These are phyloP conservation scores for Exophiala aquamarina DNA, from an alignment of 2,329 filamentous ascomycete species.

Conservation along the genomic window DNA sequence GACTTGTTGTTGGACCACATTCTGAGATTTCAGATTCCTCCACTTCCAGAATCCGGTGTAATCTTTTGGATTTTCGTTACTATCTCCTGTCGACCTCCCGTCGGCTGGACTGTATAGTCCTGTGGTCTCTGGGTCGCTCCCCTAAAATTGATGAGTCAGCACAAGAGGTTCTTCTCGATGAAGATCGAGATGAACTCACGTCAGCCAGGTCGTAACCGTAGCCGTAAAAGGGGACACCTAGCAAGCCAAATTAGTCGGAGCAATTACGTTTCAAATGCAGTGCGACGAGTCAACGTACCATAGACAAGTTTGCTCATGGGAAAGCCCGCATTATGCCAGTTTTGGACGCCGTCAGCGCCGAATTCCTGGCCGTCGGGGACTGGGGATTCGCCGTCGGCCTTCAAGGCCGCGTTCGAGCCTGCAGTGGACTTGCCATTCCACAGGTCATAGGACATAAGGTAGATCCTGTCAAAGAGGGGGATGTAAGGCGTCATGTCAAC, in stretches of 20 bases:
- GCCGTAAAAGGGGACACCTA: conserved; percentile 7
- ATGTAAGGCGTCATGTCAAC: conserved; percentile 7
- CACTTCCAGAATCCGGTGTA: conserved; percentile 5
- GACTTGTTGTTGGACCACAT: neutral
- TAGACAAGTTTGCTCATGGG: conserved; percentile 2
- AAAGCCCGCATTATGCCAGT: conserved; percentile 3
- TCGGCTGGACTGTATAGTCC: neutral
- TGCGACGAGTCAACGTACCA: neutral
- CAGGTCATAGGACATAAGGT: conserved; percentile 8
- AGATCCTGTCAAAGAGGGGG: neutral
- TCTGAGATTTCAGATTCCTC: conserved; percentile 4
- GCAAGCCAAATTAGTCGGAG: neutral
- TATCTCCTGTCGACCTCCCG: neutral
- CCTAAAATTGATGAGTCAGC: neutral
- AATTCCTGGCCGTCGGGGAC: neutral
- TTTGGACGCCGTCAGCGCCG: conserved; percentile 1
- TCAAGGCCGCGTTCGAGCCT: conserved; percentile 4
- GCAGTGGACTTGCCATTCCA: neutral
- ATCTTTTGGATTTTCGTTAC: neutral
- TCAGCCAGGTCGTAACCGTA: neutral
- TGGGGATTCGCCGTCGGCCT: neutral
- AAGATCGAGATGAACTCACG: neutral
- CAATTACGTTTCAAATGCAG: no score
- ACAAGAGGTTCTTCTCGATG: neutral
- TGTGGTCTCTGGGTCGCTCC: neutral